A percentile compares a stretch with the other conserved stretches of the same genome.
These are phyloP conservation scores for Neurospora crassa DNA, from an alignment of 2,329 filamentous ascomycete genomes.

Conservation along the genomic window DNA sequence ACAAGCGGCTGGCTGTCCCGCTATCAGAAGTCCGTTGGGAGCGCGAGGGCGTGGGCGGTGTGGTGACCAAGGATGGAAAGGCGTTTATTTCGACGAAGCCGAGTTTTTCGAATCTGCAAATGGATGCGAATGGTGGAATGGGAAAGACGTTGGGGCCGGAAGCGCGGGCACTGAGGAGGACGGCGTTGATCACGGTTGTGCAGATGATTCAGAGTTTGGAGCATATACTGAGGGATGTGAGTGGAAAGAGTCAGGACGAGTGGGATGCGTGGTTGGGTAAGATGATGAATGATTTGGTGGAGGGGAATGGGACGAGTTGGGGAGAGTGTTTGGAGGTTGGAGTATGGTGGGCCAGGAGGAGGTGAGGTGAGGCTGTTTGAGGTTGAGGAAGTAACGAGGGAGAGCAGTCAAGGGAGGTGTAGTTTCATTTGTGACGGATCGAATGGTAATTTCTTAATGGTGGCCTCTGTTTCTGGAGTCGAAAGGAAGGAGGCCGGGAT, in stretches of 20 bases:
- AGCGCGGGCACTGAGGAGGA: constrained; percentile 65
- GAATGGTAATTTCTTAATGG: neutral
- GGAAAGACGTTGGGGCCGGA: constrained; percentile 42
- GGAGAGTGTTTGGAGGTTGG: constrained; percentile 82
- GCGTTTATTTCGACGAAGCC: constrained; percentile 47
- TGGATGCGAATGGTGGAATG: constrained; percentile 17
- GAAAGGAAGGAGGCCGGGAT: neutral
- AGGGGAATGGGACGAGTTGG: constrained; percentile 67
- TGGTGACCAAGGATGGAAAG: constrained; percentile 50
- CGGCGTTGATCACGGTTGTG: constrained; percentile 71
- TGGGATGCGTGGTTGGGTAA: constrained; percentile 85
- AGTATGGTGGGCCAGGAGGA: constrained; percentile 83
- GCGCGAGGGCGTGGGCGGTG: constrained; percentile 58
- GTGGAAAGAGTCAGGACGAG: constrained; percentile 80
- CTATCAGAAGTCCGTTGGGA: constrained; percentile 83
- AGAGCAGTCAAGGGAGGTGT: neutral
- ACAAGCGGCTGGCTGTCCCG: constrained; percentile 75
- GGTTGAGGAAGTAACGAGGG: neutral
- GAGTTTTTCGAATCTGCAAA: constrained; percentile 25
- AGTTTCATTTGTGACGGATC: neutral
- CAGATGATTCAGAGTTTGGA: constrained; percentile 81
- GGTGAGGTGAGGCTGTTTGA: constrained; percentile 23
- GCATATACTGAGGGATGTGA: constrained; percentile 69
- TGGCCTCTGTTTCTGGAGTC: neutral
- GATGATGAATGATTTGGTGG: constrained; percentile 77